phyloP scores from a whole-genome alignment of 2,329 filamentous ascomycete genomes.

The Cytospora piceicola region DNA sequence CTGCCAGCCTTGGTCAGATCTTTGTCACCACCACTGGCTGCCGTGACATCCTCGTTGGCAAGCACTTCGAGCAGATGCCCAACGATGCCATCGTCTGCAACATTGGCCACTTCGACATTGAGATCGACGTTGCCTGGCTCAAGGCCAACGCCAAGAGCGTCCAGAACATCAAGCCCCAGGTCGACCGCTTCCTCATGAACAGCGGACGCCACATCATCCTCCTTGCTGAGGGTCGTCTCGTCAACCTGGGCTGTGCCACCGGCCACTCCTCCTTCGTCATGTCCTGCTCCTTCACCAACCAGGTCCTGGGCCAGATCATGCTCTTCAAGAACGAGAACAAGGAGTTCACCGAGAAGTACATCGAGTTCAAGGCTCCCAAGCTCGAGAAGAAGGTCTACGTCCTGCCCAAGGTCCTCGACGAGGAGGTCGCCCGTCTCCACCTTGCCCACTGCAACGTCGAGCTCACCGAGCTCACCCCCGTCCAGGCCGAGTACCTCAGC shows the following conservation, averaged over 20 bases:
- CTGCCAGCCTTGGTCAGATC: constrained; percentile 86
- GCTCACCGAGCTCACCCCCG: constrained; percentile 80
- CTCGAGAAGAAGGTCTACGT: constrained; percentile 93
- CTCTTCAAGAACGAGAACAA: constrained; percentile 91
- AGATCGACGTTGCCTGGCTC: constrained; percentile 99
- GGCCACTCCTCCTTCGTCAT: constrained; percentile 99
- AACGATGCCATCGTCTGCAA: constrained; percentile 99
- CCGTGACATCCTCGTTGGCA: constrained; percentile 92
- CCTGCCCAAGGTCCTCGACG: constrained; percentile 97
- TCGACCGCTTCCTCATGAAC: constrained; percentile 95
- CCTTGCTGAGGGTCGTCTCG: constrained; percentile 95
- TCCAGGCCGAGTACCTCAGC: constrained; percentile 94
- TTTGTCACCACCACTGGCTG: constrained; percentile 99
- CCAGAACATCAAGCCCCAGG: constrained; percentile 99
- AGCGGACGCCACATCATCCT: constrained; percentile 97
- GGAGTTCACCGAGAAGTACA: constrained; percentile 89
- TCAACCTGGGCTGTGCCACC: constrained; percentile 98
- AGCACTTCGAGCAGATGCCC: constrained; percentile 93
- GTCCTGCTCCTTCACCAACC: constrained; percentile 99
- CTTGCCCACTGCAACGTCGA: constrained; percentile 92
- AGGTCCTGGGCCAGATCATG: constrained; percentile 99
- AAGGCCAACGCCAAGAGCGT: constrained; percentile 94
- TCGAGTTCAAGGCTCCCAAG: constrained; percentile 93
- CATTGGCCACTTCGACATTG: constrained; percentile 99
- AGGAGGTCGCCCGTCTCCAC: constrained; percentile 96